phyloP scores from a whole-genome alignment of 805 yeast genomes.

The Candida montana region DNA sequence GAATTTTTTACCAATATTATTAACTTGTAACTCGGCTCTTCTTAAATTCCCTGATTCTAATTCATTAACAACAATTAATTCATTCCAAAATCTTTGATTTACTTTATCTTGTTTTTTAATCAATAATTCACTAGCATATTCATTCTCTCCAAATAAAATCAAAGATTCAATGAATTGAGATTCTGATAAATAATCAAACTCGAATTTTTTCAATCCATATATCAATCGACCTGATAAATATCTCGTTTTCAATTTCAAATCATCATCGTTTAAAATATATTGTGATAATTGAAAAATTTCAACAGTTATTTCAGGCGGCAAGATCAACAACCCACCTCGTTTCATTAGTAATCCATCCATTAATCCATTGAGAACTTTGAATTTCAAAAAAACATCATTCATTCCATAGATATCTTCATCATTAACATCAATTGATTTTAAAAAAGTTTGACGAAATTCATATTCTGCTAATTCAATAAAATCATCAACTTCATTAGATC shows the following conservation, averaged over 20 bases:
- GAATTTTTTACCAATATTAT: slow-evolving; percentile 24
- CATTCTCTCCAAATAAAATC: slow-evolving; percentile 27
- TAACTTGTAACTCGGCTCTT: slow-evolving; percentile 32
- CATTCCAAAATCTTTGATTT: slow-evolving; percentile 49
- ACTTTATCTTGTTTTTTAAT: slow-evolving; percentile 29
- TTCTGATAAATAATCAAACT: slow-evolving; percentile 48
- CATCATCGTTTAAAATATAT: slow-evolving; percentile 29
- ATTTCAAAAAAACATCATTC: slow-evolving; percentile 8
- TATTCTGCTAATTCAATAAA: slow-evolving; percentile 15
- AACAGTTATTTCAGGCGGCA: slow-evolving; percentile 29
- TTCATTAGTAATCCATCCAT: slow-evolving; percentile 10
- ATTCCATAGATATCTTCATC: background rate
- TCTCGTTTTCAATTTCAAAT: slow-evolving; percentile 30
- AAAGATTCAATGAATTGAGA: slow-evolving; percentile 43
- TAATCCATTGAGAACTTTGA: slow-evolving; percentile 12
- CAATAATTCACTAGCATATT: slow-evolving; percentile 35
- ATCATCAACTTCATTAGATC: too few relatives aligned
- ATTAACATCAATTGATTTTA: slow-evolving; percentile 7
- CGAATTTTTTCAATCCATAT: slow-evolving; percentile 35
- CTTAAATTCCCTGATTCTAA: slow-evolving; percentile 29
- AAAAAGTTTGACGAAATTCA: slow-evolving; percentile 12
- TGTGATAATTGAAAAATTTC: slow-evolving; percentile 39
- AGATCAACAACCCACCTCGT: slow-evolving; percentile 4
- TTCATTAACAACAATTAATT: slow-evolving; percentile 39
- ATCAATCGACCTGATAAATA: slow-evolving; percentile 37